phyloP scores from a whole-genome alignment of 208 protist genomes.

The Trypanosoma cruzi region DNA sequence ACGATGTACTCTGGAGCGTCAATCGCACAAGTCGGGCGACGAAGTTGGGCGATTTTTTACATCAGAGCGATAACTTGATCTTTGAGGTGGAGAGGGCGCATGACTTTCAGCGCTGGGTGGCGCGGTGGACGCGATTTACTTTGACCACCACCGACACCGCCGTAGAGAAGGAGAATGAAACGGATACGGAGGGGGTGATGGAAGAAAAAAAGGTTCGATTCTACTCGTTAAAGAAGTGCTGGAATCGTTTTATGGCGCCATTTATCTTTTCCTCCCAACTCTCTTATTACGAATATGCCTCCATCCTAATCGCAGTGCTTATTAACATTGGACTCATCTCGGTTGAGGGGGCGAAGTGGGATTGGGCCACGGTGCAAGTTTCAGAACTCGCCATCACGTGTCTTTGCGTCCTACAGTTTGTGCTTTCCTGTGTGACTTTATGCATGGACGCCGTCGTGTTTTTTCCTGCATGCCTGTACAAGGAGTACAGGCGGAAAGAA shows the following conservation, averaged over 20 bases:
- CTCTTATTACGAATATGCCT: conserved; percentile 56
- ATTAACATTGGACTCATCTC: conserved; percentile 61
- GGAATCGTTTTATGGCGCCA: conserved; percentile 63
- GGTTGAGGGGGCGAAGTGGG: conserved; percentile 35
- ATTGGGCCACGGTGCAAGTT: background rate
- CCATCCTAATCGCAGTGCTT: conserved; percentile 54
- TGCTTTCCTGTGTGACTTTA: conserved; percentile 45
- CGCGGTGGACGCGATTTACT: conserved; percentile 49
- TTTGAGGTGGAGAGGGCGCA: conserved; percentile 76
- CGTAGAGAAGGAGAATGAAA: background rate
- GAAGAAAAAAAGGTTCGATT: background rate
- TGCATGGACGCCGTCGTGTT: conserved; percentile 52
- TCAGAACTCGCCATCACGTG: conserved; percentile 15
- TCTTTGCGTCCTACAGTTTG: conserved; percentile 56
- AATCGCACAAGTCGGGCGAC: conserved; percentile 75
- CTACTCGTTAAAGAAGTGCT: conserved; percentile 22
- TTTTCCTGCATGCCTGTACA: conserved; percentile 67
- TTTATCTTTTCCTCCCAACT: conserved; percentile 49
- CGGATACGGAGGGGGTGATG: background rate
- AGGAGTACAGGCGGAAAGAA: conserved; percentile 58
- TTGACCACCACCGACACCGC: conserved; percentile 17
- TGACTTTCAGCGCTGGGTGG: conserved; percentile 44
- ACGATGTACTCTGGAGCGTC: conserved; percentile 71
- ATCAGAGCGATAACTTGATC: conserved; percentile 81
- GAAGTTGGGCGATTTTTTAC: conserved; percentile 83